These are phyloP conservation scores for Ustilago curta DNA, from an alignment of 1,284 basidiomycete species.

Conservation along the genomic window DNA sequence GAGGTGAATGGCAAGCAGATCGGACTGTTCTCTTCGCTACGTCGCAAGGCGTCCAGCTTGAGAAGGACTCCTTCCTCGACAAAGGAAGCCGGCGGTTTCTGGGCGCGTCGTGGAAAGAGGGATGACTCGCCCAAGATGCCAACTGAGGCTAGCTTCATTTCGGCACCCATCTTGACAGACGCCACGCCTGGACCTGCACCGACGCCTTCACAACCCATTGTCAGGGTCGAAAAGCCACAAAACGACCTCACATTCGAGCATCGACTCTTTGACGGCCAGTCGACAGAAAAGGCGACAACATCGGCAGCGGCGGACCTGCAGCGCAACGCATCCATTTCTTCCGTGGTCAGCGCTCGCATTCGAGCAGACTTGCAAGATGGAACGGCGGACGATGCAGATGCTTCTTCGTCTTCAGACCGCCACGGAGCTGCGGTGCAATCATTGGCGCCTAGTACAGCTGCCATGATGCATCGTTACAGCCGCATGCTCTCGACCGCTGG, in stretches of 20 bases:
- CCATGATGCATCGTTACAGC: constrained; percentile 59
- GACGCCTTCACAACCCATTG: constrained; percentile 22
- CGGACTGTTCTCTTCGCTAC: constrained; percentile 52
- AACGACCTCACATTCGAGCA: constrained; percentile 26
- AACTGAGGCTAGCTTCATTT: constrained; percentile 37
- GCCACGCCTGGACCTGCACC: constrained; percentile 18
- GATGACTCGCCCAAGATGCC: constrained; percentile 38
- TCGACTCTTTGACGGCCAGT: constrained; percentile 24
- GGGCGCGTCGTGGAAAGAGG: constrained; percentile 25
- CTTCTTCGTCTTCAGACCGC: constrained; percentile 10
- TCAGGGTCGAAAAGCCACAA: constrained; percentile 12
- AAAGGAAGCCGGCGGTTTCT: constrained; percentile 28
- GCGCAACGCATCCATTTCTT: constrained; percentile 36
- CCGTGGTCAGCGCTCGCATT: constrained; percentile 36
- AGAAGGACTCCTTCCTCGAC: constrained; percentile 32
- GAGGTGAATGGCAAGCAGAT: constrained; percentile 31
- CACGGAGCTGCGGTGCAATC: constrained; percentile 10
- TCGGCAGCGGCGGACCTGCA: constrained; percentile 22
- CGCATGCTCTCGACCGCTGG: constrained; percentile 44
- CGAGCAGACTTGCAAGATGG: constrained; percentile 41
- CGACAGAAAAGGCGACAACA: constrained; percentile 7
- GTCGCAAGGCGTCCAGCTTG: constrained; percentile 52
- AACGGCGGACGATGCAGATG: constrained; percentile 32
- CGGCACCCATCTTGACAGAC: constrained; percentile 36
- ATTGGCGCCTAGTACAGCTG: constrained; percentile 52